phyloP scores from a whole-genome alignment of 1,284 basidiomycete species.

The Sporisorium scitamineum region DNA sequence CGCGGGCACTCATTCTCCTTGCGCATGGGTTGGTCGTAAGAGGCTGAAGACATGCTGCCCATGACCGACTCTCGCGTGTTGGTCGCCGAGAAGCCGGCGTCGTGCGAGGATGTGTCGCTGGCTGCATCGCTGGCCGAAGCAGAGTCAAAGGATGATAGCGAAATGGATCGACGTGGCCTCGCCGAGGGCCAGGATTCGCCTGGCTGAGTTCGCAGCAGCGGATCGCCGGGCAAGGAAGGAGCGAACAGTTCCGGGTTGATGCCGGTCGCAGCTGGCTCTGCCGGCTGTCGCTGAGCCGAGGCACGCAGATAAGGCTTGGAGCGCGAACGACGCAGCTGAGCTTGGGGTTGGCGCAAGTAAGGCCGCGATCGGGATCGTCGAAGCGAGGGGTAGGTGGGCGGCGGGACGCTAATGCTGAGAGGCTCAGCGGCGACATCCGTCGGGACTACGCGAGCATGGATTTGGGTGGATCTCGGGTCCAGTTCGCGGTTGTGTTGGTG shows the following conservation, averaged over 20 bases:
- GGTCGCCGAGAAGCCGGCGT: slow-evolving; percentile 11
- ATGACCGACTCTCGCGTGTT: slow-evolving; percentile 32
- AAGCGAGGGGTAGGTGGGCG: slow-evolving; percentile 27
- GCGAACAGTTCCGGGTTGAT: slow-evolving; percentile 35
- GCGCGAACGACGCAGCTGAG: slow-evolving; percentile 38
- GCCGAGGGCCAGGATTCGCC: slow-evolving; percentile 51
- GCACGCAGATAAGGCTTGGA: slow-evolving; percentile 41
- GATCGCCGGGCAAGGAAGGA: slow-evolving; percentile 49
- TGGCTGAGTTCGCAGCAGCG: slow-evolving; percentile 24
- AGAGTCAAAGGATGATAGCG: slow-evolving; percentile 29
- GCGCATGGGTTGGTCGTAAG: slow-evolving; percentile 7
- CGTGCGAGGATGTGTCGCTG: slow-evolving; percentile 33
- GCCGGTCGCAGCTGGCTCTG: slow-evolving; percentile 3
- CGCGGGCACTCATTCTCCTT: neutral
- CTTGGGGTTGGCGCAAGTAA: slow-evolving; percentile 29
- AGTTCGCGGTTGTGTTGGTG: slow-evolving; percentile 17
- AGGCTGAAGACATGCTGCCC: slow-evolving; percentile 17
- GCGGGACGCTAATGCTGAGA: neutral
- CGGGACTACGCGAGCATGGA: neutral
- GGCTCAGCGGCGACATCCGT: neutral
- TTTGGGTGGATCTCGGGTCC: slow-evolving; percentile 1
- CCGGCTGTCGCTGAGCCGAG: slow-evolving; percentile 19
- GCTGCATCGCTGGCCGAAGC: slow-evolving; percentile 23
- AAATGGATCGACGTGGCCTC: slow-evolving; percentile 20
- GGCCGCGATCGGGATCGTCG: slow-evolving; percentile 47